Evolutionary conservation across 225 moss, liverwort and hornwort genomes (phyloP).

Genomic region (Anthoceros angustus): DNA sequence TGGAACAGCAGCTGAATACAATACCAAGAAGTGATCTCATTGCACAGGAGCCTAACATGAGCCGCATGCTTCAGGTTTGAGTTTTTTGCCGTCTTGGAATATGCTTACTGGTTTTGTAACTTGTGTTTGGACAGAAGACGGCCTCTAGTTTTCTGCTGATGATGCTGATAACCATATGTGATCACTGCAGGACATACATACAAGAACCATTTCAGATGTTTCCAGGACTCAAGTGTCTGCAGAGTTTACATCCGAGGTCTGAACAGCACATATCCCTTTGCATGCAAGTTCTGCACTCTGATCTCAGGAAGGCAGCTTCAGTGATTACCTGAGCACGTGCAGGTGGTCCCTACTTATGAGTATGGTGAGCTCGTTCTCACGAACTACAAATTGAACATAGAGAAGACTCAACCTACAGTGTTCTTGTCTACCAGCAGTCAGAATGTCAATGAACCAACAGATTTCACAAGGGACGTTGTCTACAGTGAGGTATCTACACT

Average conservation of each 20-base stretch:
- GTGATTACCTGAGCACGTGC: background rate
- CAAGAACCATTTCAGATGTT: slow-evolving; percentile 43
- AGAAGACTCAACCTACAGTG: slow-evolving; percentile 15
- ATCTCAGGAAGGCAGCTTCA: background rate
- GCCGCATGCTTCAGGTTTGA: slow-evolving; percentile 49
- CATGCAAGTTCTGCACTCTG: background rate
- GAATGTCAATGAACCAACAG: slow-evolving; percentile 6
- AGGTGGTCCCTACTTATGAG: slow-evolving; percentile 47
- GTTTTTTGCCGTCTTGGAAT: background rate
- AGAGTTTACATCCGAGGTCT: slow-evolving; percentile 46
- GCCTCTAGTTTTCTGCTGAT: background rate
- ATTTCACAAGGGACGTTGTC: slow-evolving; percentile 11
- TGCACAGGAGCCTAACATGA: slow-evolving; percentile 55
- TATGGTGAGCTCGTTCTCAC: slow-evolving; percentile 37
- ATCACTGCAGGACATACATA: slow-evolving; percentile 34
- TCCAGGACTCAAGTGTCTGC: slow-evolving; percentile 35
- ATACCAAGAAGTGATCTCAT: slow-evolving; percentile 57
- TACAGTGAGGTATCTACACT: slow-evolving; percentile 32
- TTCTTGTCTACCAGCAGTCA: slow-evolving; percentile 17
- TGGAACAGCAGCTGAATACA: slow-evolving; percentile 44
- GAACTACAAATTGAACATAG: slow-evolving; percentile 23
- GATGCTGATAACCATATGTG: background rate
- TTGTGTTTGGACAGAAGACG: background rate
- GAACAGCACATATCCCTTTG: background rate
- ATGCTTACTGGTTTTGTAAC: no score